These are phyloP conservation scores for Tranzscheliella williamsii DNA, from an alignment of 1,284 basidiomycete genomes.

Conservation along the genomic window DNA sequence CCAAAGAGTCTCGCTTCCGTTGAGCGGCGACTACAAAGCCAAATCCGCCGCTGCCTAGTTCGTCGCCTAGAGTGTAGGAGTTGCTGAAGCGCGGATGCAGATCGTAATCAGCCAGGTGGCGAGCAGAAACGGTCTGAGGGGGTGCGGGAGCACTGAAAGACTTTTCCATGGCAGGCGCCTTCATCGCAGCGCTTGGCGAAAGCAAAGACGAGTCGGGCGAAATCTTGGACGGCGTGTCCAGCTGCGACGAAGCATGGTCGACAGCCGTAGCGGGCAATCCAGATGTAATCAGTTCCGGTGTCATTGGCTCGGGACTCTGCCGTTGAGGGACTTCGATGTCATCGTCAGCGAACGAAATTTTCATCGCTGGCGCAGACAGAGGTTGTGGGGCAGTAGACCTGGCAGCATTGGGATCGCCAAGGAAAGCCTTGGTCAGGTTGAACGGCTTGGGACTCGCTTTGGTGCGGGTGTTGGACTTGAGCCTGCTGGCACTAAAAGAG, in stretches of 20 bases:
- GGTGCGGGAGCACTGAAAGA: slow-evolving; percentile 42
- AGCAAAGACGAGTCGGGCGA: slow-evolving; percentile 16
- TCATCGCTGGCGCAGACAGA: slow-evolving; percentile 36
- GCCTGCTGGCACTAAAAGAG: slow-evolving; percentile 38
- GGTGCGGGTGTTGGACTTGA: slow-evolving; percentile 23
- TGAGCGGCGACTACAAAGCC: slow-evolving; percentile 73
- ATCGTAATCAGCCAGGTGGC: slow-evolving; percentile 62
- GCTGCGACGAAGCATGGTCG: slow-evolving; percentile 1
- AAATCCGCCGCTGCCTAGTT: slow-evolving; percentile 86
- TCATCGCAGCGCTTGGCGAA: slow-evolving; percentile 25
- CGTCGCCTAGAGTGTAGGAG: slow-evolving; percentile 70
- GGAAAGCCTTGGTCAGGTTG: slow-evolving; percentile 31
- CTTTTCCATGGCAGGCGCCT: slow-evolving; percentile 58
- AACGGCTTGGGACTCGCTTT: slow-evolving; percentile 41
- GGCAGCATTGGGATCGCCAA: slow-evolving; percentile 9
- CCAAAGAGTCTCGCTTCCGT: slow-evolving; percentile 65
- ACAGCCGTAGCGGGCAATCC: neutral
- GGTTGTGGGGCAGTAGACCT: slow-evolving; percentile 13
- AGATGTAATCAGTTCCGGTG: slow-evolving; percentile 1
- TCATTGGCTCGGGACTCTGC: slow-evolving; percentile 23
- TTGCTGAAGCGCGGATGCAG: slow-evolving; percentile 72
- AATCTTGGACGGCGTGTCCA: slow-evolving; percentile 4
- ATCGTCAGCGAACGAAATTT: slow-evolving; percentile 35
- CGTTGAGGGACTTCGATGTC: slow-evolving; percentile 23
- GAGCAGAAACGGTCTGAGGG: slow-evolving; percentile 44